These are phyloP conservation scores for Neofusicoccum ribis DNA, from an alignment of 2,329 filamentous ascomycete species.

Conservation along the genomic window DNA sequence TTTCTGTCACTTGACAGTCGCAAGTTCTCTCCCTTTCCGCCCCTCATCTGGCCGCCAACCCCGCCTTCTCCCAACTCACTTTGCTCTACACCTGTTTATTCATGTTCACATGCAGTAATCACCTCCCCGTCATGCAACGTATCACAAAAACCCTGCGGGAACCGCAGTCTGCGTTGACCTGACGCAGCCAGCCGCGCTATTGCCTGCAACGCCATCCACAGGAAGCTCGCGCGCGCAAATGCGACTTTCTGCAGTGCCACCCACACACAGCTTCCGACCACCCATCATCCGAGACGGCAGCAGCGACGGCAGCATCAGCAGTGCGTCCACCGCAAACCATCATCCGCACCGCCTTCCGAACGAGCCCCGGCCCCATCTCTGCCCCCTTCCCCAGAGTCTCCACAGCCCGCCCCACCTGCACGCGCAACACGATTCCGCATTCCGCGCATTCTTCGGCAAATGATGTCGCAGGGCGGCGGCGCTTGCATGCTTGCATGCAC, in stretches of 20 bases:
- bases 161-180: too few species aligned
- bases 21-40: background rate
- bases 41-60: background rate
- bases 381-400: background rate
- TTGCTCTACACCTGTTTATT: background rate
- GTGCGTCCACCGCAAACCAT: background rate
- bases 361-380: background rate
- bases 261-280: too few species aligned
- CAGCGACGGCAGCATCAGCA: too few species aligned
- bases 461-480: too few species aligned
- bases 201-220: too few species aligned
- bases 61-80: background rate
- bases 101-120: background rate
- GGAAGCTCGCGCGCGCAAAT: too few species aligned
- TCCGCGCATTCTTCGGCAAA: background rate
- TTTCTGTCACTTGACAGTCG: background rate
- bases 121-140: too few species aligned
- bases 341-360: constrained; percentile 3
- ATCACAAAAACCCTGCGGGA: too few species aligned
- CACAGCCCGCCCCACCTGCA: constrained; percentile 2
- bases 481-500: background rate
- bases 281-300: too few species aligned
- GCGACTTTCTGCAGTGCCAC: too few species aligned
- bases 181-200: too few species aligned
- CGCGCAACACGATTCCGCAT: background rate